Conservation (phyloP, 2,329 filamentous ascomycete genomes). For the Endoconidiophora polonica region DNA sequence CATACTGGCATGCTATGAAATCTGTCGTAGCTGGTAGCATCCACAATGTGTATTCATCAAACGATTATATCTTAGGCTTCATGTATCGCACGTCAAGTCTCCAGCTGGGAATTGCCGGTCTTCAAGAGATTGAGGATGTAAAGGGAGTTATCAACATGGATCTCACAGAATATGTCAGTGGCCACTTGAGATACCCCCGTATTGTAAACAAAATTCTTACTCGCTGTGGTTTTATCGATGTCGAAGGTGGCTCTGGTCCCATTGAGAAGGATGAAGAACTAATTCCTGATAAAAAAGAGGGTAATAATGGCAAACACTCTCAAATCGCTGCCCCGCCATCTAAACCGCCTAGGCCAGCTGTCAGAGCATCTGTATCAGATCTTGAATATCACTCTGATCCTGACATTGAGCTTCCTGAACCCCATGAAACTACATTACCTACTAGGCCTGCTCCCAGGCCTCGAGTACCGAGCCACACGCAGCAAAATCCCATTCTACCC, state of each 20-base stretch:
- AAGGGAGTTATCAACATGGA: conserved; percentile 45
- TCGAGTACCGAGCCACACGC: too few relatives aligned
- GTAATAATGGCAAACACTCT: background rate
- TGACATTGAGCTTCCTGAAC: background rate
- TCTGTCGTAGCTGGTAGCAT: conserved; percentile 65
- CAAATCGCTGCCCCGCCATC: conserved; percentile 1
- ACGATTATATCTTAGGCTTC: conserved; percentile 76
- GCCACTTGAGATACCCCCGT: conserved; percentile 35
- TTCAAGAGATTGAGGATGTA: conserved; percentile 55
- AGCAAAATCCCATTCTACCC: too few relatives aligned
- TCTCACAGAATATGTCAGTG: conserved; percentile 34
- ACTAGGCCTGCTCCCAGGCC: background rate
- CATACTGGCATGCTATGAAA: conserved; percentile 61
- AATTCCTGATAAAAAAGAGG: conserved; percentile 9
- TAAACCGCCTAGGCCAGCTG: conserved; percentile 8
- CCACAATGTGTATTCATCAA: conserved; percentile 76
- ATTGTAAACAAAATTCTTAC: conserved; percentile 35
- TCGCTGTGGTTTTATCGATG: conserved; percentile 33
- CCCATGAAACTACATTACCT: background rate
- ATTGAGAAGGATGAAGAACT: conserved; percentile 35
- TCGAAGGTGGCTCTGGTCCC: conserved; percentile 25
- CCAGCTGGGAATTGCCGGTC: conserved; percentile 66
- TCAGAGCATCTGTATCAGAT: background rate
- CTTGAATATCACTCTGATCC: conserved; percentile 3
- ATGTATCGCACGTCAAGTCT: conserved; percentile 73